Percentiles rank a stretch among this genome's conserved stretches.
phyloP scores from a whole-genome alignment of 1,139 yeast species.

The Pichia kudriavzevii region DNA sequence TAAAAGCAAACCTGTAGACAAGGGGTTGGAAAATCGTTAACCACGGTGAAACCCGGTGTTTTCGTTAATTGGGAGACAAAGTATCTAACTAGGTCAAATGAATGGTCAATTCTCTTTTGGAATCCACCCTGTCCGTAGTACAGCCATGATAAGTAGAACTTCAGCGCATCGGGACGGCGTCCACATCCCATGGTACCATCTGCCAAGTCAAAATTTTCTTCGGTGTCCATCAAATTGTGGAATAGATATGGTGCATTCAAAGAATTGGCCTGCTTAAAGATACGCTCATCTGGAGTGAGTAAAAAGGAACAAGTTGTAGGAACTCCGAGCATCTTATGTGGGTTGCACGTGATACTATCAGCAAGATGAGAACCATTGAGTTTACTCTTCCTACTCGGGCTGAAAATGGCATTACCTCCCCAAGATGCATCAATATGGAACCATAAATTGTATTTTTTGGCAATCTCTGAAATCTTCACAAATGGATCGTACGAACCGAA shows the following conservation, averaged over 20 bases:
- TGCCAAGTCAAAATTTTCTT: constrained; percentile 69
- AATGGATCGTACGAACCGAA: constrained; percentile 78
- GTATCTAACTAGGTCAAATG: constrained; percentile 55
- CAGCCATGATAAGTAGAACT: constrained; percentile 73
- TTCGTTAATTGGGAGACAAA: constrained; percentile 41
- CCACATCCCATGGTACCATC: constrained; percentile 95
- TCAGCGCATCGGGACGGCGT: constrained; percentile 74
- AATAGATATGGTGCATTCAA: constrained; percentile 75
- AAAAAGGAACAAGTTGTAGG: constrained; percentile 83
- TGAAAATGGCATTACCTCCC: constrained; percentile 83
- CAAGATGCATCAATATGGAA: constrained; percentile 86
- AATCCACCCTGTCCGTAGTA: constrained; percentile 63
- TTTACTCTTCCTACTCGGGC: constrained; percentile 39
- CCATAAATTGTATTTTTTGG: constrained; percentile 54
- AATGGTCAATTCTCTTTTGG: constrained; percentile 61
- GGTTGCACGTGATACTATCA: constrained; percentile 75
- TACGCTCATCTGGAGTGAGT: constrained; percentile 57
- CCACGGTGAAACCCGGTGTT: constrained; percentile 41
- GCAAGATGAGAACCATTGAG: constrained; percentile 59
- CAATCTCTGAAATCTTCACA: constrained; percentile 44
- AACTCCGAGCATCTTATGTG: constrained; percentile 87
- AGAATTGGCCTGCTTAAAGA: constrained; percentile 68
- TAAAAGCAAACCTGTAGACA: constrained; percentile 83
- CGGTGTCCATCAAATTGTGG: constrained; percentile 46
- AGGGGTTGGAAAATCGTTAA: constrained; percentile 55